A percentile compares a stretch with the other conserved stretches of the same genome.
These are phyloP conservation scores for Ophiostoma sp. DNA, from an alignment of 2,329 filamentous ascomycete species.

Conservation along the genomic window DNA sequence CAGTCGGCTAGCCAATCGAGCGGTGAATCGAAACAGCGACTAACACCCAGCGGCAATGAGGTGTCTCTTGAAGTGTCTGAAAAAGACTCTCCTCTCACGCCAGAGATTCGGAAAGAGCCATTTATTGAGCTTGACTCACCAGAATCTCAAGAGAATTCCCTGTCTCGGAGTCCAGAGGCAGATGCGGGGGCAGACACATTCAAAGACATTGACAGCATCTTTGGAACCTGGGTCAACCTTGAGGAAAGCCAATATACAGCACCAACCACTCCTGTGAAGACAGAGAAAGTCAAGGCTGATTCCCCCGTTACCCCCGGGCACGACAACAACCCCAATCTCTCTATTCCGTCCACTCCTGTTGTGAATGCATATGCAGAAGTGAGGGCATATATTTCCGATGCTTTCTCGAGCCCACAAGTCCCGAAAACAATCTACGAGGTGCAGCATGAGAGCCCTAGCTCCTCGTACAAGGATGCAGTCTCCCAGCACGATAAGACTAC, in stretches of 20 bases:
- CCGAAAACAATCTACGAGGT: neutral
- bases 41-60: neutral
- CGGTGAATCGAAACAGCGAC: neutral
- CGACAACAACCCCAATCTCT: neutral
- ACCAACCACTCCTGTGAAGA: neutral
- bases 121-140: too few species aligned
- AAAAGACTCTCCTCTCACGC: neutral
- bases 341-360: constrained; percentile 25
- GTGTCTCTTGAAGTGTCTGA: neutral
- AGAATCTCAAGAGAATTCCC: neutral
- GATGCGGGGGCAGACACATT: neutral
- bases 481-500: neutral
- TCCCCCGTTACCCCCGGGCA: too few species aligned
- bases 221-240: constrained; percentile 21
- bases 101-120: neutral
- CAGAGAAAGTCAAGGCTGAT: neutral
- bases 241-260: constrained; percentile 10
- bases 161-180: neutral
- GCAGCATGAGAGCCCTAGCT: constrained; percentile 5
- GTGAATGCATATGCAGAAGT: constrained; percentile 25
- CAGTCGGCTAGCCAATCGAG: neutral
- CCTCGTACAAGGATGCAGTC: constrained; percentile 21
- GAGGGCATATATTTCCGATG: constrained; percentile 21
- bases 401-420: constrained; percentile 14
- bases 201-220: constrained; percentile 24